Evolutionary conservation across 768 basidiomycete genomes (phyloP), one percentile per base, ranked within the genome.

Genomic region (Suillus subluteus): DNA sequence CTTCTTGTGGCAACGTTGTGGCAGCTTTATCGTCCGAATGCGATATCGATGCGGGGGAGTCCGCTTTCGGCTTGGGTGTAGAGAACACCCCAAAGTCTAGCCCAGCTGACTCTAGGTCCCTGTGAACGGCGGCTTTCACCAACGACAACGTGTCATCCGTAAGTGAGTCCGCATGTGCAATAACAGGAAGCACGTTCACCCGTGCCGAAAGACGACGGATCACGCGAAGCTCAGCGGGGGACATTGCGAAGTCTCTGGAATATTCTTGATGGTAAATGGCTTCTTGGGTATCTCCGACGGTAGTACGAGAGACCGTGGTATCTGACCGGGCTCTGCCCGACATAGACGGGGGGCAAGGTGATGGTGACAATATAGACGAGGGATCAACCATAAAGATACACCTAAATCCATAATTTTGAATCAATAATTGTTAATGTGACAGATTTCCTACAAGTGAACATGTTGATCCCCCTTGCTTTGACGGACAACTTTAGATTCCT

Each of bases 401-500:
- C 56, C 92, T 94, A 66, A 63, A 32, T 63, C 61, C 30, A 65
- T 68, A 43, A 32, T 21, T 21, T 61, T 75, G 66, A 72, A 72
- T 62, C 62, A 48, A 55, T 62, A 23, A 59, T 35, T 44, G 6
- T 16, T 65, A 54, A 32, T 26, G 64, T 18, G 54, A 21, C 9
- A 23, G 37, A 40, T 7, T 30, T 78, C 92, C 78, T 76, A 94
- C 92, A 95, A 79, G 79, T 96, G 94, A 71, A 96, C 89, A 71
- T 95, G 94, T 71, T 93, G 91, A 79, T 96, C 94, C 59, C 92
- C 93, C 80, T 91, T 94, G 79, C 87, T 92, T 75, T 93, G 87
- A 69, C 94, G 87, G 62, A 95, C 81, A 50, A 96, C 93, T 82
- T 95, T 96, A 64, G 91, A 91, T 82, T 95, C 93, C 93, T 94